Base-by-base conservation (phyloP, 2,329 filamentous ascomycete species). In the Hymenoscyphus fraxineus region DNA sequence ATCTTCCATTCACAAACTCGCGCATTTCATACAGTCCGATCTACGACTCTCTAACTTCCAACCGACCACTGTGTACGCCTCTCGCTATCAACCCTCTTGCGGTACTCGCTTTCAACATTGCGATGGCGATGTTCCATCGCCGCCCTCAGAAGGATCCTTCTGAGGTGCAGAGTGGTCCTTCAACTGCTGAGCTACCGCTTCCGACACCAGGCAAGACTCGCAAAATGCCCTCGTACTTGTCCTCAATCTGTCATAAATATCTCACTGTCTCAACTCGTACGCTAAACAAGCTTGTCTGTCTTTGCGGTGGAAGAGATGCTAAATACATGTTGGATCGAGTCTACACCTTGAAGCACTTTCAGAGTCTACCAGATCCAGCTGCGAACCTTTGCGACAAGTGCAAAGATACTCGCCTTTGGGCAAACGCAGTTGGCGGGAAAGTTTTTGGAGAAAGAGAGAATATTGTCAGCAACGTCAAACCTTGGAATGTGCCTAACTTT, bases 391-490 rank as follows among this genome's bases (percentile, higher is more conserved):
- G 59, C 41, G 32, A 55, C 32, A 40, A 22, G 35, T 55, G 51
- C 40, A n/a, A 60, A 32, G 31, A 60, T 47, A 31, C 58, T 51
- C 32, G 41, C 5, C 47, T 32, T 15, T 69, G 67, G 67, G 66
- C 68, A 22, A 60, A 64, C 2, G n/a, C 32, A 27, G 61, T 70
- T 55, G 68, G 67, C 19, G 67, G 68, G 12, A 44, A 55, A 38
- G 41, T 62, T 38, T 61, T 47, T 16, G 65, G 66, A 40, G 60
- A 58, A 22, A 57, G 60, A 58, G 38, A 56, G 13, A 22, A 3
- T 2, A 15, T 27, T 3, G 7, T 16, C 15, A 63, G 60, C 27
- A 31, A 31, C 12, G 19, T 61, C 12, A 58, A 47, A 22, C 67
- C 67, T 19, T 68, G 65, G 65, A 55, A 61, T 19, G 56, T 61